Evolutionary conservation across 176 grass and related monocot genomes (phyloP).

Genomic region (Stipa capillata): DNA sequence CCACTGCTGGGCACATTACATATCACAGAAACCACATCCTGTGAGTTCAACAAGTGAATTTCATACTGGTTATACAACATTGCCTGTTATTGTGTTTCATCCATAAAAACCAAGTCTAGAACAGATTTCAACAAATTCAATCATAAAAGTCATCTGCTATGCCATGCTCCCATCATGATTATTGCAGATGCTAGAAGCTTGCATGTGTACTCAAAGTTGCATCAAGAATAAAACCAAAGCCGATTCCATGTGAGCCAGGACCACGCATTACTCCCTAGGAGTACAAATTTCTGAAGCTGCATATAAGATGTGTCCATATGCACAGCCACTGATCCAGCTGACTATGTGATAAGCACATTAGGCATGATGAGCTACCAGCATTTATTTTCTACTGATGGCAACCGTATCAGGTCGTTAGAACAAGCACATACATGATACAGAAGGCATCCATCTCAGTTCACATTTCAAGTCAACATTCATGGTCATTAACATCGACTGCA

Average conservation of each 20-base stretch:
- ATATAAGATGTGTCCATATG: neutral
- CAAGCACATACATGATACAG: neutral
- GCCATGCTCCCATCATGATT: too few species aligned
- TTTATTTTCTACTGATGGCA: neutral
- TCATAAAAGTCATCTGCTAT: neutral
- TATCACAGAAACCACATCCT: too few species aligned
- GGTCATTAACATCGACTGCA: neutral
- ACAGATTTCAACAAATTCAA: too few species aligned
- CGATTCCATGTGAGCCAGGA: neutral
- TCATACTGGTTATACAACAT: too few species aligned
- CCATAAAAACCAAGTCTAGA: too few species aligned
- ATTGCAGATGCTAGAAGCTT: neutral
- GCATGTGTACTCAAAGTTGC: neutral
- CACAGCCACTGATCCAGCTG: neutral
- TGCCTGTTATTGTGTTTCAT: too few species aligned
- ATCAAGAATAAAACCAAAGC: neutral
- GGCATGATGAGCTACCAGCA: neutral
- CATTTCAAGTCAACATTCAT: constrained; percentile 3
- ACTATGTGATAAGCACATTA: neutral
- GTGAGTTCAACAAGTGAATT: too few species aligned
- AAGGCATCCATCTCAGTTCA: neutral
- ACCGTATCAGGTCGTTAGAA: neutral
- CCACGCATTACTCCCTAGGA: neutral
- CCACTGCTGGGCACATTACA: too few species aligned
- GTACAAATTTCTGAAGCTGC: neutral